These are phyloP conservation scores for Cyanidium caldarium DNA, from an alignment of 23 red algal species.

Conservation along the genomic window DNA sequence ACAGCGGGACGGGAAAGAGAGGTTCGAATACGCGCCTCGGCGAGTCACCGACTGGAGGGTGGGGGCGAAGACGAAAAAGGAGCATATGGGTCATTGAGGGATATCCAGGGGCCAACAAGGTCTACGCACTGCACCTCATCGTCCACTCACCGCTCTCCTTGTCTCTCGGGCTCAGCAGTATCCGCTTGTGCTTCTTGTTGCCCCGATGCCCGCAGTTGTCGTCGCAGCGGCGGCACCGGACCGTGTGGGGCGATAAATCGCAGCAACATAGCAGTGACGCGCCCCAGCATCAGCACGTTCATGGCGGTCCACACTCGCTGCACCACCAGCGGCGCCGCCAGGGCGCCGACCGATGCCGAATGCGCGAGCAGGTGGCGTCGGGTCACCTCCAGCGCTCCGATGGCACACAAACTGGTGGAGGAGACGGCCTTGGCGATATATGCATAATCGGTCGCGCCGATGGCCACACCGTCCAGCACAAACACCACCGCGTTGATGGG, in stretches of 20 bases:
- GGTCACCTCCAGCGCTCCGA: constrained; percentile 30
- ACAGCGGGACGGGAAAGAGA: too few relatives aligned
- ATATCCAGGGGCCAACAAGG: too few relatives aligned
- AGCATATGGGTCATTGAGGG: too few relatives aligned
- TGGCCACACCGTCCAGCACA: constrained; percentile 79
- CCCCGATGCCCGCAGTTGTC: neutral
- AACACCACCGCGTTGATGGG: constrained; percentile 76
- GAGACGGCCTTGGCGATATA: constrained; percentile 57
- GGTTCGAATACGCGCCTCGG: too few relatives aligned
- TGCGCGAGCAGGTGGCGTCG: neutral
- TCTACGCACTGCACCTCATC: too few relatives aligned
- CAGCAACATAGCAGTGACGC: constrained; percentile 11
- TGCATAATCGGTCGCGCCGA: constrained; percentile 52
- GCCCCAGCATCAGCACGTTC: constrained; percentile 69
- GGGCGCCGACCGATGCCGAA: neutral
- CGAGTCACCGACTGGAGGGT: too few relatives aligned
- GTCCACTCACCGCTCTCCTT: too few relatives aligned
- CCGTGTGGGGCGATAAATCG: constrained; percentile 13
- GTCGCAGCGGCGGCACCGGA: constrained; percentile 4
- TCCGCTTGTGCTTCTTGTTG: too few relatives aligned
- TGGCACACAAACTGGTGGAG: constrained; percentile 22
- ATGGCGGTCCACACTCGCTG: constrained; percentile 51
- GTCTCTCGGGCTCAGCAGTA: too few relatives aligned
- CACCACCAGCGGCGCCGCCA: constrained; percentile 14
- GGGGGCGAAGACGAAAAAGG: too few relatives aligned